Conservation (phyloP, 768 basidiomycete species). For the Austroboletus festivus region DNA sequence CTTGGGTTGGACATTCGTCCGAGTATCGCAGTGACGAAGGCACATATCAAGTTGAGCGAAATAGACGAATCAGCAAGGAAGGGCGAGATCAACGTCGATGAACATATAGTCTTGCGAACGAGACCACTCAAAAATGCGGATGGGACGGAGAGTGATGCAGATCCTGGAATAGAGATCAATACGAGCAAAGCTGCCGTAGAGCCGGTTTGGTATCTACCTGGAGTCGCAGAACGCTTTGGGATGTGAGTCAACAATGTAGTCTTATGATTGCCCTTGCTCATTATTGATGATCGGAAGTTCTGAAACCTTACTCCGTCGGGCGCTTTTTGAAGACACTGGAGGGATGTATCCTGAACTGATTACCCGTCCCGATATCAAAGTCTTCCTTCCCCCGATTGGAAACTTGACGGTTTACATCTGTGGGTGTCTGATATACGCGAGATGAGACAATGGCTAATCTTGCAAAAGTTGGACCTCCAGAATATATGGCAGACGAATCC, state of each 20-base stretch:
- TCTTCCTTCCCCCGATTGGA: constrained; percentile 95
- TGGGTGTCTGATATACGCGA: constrained; percentile 30
- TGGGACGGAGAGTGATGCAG: constrained; percentile 51
- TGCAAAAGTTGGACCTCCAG: constrained; percentile 72
- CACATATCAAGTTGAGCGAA: constrained; percentile 93
- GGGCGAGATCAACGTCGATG: constrained; percentile 76
- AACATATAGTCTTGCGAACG: constrained; percentile 74
- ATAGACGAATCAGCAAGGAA: constrained; percentile 76
- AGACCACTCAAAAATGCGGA: constrained; percentile 61
- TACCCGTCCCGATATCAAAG: constrained; percentile 92
- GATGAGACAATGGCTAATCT: neutral
- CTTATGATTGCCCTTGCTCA: neutral
- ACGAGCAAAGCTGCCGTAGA: constrained; percentile 95
- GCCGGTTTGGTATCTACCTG: constrained; percentile 94
- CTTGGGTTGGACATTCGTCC: constrained; percentile 82
- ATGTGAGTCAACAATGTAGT: constrained; percentile 53
- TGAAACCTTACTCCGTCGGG: constrained; percentile 81
- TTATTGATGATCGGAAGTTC: constrained; percentile 44
- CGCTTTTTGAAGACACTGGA: constrained; percentile 93
- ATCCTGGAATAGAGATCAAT: constrained; percentile 81
- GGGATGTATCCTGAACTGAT: constrained; percentile 96
- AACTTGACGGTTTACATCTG: constrained; percentile 90
- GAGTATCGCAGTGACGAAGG: constrained; percentile 88
- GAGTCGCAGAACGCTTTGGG: constrained; percentile 89
- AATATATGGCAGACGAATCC: constrained; percentile 66